These are phyloP conservation scores for Casuarina cunninghamiana DNA, from an alignment of 306 rosid genomes.

Conservation along the genomic window DNA sequence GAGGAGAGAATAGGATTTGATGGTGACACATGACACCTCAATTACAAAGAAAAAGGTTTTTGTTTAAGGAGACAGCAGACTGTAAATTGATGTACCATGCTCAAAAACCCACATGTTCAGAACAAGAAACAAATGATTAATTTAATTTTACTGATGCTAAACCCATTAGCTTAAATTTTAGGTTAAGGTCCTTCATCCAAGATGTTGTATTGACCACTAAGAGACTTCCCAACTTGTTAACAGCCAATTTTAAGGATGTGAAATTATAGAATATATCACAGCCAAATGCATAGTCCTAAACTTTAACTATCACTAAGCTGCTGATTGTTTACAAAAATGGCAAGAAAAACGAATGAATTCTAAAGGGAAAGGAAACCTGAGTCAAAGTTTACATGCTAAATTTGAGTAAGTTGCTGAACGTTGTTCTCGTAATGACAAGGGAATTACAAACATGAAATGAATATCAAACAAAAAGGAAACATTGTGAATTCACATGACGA, in stretches of 20 bases:
- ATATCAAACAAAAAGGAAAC: background rate
- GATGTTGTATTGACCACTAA: no score
- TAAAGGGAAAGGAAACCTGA: no score
- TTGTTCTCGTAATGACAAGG: background rate
- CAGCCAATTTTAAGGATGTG: no score
- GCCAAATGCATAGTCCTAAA: background rate
- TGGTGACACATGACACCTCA: background rate
- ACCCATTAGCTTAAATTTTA: no score
- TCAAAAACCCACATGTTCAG: background rate
- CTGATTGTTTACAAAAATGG: no score
- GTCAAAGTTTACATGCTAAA: no score
- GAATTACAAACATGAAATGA: constrained; percentile 12
- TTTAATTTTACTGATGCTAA: no score
- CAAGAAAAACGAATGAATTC: no score
- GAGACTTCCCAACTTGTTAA: no score
- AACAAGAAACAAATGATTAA: background rate
- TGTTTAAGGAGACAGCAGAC: background rate
- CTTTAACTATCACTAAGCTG: background rate
- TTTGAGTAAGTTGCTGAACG: background rate
- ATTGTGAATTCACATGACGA: constrained; percentile 2
- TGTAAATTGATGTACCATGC: background rate
- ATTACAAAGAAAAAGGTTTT: background rate
- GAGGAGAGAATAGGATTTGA: background rate
- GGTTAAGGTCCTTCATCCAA: no score
- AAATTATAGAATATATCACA: no score